A percentile compares a stretch with the other conserved stretches of the same genome.
Evolutionary conservation across 1,284 basidiomycete genomes (phyloP).

Genomic region (Vanrija pseudolonga): DNA sequence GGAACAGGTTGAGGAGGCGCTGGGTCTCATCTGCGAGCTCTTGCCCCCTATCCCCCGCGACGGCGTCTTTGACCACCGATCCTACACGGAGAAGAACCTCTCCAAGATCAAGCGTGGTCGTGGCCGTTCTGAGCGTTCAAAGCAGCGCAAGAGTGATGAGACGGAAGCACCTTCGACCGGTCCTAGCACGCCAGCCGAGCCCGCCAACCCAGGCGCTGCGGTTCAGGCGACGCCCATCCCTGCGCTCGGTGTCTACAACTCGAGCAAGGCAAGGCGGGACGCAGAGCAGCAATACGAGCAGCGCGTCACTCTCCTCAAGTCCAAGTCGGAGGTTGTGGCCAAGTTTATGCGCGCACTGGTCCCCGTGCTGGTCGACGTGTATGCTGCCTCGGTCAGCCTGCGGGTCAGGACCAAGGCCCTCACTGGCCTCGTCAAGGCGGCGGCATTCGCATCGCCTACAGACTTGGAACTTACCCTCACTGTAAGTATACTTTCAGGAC

Average conservation of each 20-base stretch:
- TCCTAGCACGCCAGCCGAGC: slow-evolving; percentile 19
- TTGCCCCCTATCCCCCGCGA: slow-evolving; percentile 83
- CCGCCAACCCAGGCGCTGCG: slow-evolving; percentile 1
- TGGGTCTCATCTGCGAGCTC: slow-evolving; percentile 80
- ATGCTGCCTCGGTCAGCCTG: slow-evolving; percentile 83
- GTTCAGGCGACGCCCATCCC: neutral
- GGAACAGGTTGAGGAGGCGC: slow-evolving; percentile 89
- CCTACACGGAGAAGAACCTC: slow-evolving; percentile 82
- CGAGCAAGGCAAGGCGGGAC: slow-evolving; percentile 36
- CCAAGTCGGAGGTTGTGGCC: slow-evolving; percentile 68
- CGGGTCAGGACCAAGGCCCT: slow-evolving; percentile 82
- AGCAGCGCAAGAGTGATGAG: slow-evolving; percentile 3
- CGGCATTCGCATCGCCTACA: slow-evolving; percentile 75
- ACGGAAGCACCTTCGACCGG: slow-evolving; percentile 16
- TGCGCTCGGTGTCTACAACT: slow-evolving; percentile 2
- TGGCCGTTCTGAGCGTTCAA: slow-evolving; percentile 17
- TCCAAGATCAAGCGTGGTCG: slow-evolving; percentile 40
- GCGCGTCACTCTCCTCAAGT: slow-evolving; percentile 60
- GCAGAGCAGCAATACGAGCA: slow-evolving; percentile 43
- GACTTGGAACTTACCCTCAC: slow-evolving; percentile 70
- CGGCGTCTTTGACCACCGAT: slow-evolving; percentile 87
- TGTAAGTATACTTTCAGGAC: slow-evolving; percentile 51
- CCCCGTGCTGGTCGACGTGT: slow-evolving; percentile 90
- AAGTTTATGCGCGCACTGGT: slow-evolving; percentile 81
- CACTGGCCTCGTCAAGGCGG: slow-evolving; percentile 78